Conservation (phyloP, 1,284 basidiomycete genomes). For the Sporisorium iseilematis-ciliati region DNA sequence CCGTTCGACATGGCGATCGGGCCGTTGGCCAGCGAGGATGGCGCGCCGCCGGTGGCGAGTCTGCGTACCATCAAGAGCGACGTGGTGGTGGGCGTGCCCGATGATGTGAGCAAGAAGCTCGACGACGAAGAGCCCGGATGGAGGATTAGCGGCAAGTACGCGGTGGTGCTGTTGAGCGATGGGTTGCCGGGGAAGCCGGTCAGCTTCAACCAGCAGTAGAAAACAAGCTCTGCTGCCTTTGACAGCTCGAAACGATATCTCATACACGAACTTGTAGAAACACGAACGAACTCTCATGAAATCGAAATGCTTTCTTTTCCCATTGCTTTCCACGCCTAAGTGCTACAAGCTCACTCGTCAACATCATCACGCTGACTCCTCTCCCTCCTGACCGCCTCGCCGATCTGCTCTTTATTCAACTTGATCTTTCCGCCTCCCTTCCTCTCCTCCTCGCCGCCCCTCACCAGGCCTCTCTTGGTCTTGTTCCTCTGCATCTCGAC, state of each 20-base stretch:
- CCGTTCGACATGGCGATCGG: constrained; percentile 93
- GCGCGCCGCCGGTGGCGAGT: constrained; percentile 81
- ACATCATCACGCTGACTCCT: constrained; percentile 25
- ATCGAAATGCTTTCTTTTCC: not conserved
- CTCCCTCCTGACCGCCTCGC: constrained; percentile 37
- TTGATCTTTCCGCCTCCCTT: constrained; percentile 48
- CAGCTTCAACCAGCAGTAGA: constrained; percentile 45
- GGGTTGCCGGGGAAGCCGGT: constrained; percentile 52
- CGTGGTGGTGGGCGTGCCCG: constrained; percentile 83
- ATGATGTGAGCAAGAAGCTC: constrained; percentile 77
- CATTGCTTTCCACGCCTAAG: too few species aligned
- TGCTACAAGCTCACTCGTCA: constrained; percentile 23
- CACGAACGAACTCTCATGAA: constrained; percentile 8
- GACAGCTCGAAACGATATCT: too few species aligned
- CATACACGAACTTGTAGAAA: constrained; percentile 7
- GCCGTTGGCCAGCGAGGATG: constrained; percentile 87
- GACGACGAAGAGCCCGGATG: constrained; percentile 80
- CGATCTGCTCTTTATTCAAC: constrained; percentile 49
- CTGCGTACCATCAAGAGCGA: constrained; percentile 68
- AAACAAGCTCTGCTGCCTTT: too few species aligned
- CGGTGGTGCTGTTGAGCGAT: constrained; percentile 67
- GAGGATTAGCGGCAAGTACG: constrained; percentile 84
- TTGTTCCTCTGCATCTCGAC: constrained; percentile 57
- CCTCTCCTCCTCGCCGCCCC: not conserved
- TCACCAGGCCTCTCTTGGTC: constrained; percentile 31